Conservation (phyloP, 2,329 filamentous ascomycete genomes). For the Amesomyces nigricolor region DNA sequence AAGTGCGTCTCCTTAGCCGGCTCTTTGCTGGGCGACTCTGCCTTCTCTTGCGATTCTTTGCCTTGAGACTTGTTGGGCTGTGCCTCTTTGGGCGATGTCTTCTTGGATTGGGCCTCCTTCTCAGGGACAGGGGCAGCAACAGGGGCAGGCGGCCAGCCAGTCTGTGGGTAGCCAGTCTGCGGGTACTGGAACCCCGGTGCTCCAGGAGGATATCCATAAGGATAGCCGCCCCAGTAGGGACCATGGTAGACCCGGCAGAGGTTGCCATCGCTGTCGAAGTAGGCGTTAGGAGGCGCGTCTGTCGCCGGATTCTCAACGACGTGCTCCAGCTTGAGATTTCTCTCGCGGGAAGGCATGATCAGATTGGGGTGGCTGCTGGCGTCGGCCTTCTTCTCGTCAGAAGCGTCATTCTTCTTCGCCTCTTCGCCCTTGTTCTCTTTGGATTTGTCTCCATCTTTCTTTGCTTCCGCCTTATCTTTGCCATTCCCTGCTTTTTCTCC, state of each 20-base stretch:
- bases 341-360: slow-evolving; percentile 43
- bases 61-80: too few species aligned
- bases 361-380: slow-evolving; percentile 34
- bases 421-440: background rate
- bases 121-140: background rate
- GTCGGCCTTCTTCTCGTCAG: slow-evolving; percentile 25
- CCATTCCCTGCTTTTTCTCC: background rate
- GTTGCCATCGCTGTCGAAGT: slow-evolving; percentile 48
- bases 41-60: too few species aligned
- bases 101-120: too few species aligned
- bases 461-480: slow-evolving; percentile 5
- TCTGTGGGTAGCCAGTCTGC: slow-evolving; percentile 38
- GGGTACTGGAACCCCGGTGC: slow-evolving; percentile 28
- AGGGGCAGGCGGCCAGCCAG: slow-evolving; percentile 18
- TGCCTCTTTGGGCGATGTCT: too few species aligned
- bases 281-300: slow-evolving; percentile 56
- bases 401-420: slow-evolving; percentile 18
- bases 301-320: slow-evolving; percentile 43
- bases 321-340: slow-evolving; percentile 51
- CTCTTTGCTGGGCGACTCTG: background rate
- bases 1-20: slow-evolving; percentile 28
- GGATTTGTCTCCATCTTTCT: background rate
- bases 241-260: slow-evolving; percentile 54
- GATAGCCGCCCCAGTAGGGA: slow-evolving; percentile 46
- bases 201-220: slow-evolving; percentile 41